Conservation (phyloP, 2,329 filamentous ascomycete species). For the Ascochyta viciae-villosae region DNA sequence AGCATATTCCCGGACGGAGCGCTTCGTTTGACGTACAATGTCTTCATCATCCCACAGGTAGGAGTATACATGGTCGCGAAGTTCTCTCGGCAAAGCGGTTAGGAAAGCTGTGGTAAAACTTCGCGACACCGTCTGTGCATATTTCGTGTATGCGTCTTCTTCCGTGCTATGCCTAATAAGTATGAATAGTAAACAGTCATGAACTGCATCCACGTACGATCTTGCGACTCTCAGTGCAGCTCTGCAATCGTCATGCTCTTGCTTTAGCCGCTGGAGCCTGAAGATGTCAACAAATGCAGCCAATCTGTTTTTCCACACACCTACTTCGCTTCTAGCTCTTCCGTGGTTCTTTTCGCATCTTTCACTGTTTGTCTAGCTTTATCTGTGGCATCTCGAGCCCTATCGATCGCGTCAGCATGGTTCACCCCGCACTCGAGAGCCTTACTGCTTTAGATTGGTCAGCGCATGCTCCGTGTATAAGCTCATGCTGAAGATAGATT, state of each 20-base stretch:
- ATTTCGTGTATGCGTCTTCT: slow-evolving; percentile 8
- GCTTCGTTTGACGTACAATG: slow-evolving; percentile 17
- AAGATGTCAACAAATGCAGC: neutral
- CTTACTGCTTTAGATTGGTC: slow-evolving; percentile 1
- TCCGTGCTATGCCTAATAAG: neutral
- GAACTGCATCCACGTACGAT: slow-evolving; percentile 61
- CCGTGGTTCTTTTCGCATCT: neutral
- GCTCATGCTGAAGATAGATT: neutral
- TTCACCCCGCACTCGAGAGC: neutral
- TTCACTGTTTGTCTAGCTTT: neutral
- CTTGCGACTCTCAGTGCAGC: slow-evolving; percentile 47
- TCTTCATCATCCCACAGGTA: slow-evolving; percentile 16
- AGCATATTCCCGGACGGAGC: slow-evolving; percentile 10
- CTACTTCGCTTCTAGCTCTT: slow-evolving; percentile 3
- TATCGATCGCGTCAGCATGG: neutral
- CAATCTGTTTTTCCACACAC: neutral
- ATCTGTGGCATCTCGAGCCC: slow-evolving; percentile 1
- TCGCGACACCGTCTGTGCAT: slow-evolving; percentile 3
- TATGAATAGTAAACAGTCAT: neutral
- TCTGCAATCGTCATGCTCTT: slow-evolving; percentile 6
- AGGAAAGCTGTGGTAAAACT: slow-evolving; percentile 7
- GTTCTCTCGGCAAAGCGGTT: slow-evolving; percentile 9
- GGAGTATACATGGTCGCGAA: slow-evolving; percentile 15
- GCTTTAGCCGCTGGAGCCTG: slow-evolving; percentile 6
- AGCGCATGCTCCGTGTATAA: neutral